Conservation (phyloP, 345 rosid genomes). For the Lepidium didymum region DNA sequence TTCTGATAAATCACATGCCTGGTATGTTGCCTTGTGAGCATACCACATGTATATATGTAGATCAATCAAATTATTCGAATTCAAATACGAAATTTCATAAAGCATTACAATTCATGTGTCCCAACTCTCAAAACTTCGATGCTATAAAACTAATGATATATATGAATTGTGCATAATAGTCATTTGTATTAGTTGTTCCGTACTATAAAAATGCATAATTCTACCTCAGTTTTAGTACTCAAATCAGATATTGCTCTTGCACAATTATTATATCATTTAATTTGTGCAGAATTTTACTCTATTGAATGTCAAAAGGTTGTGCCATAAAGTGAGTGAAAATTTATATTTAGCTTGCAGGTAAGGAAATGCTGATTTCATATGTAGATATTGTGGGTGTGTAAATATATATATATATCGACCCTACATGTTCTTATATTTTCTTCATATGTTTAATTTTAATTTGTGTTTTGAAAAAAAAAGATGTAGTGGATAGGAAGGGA, state of each 20-base stretch:
- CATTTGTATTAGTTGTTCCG: neutral
- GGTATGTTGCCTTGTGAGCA: conserved; percentile 8
- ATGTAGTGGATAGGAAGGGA: conserved; percentile 13
- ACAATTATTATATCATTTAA: neutral
- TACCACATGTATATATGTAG: conserved; percentile 3
- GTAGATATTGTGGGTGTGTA: neutral
- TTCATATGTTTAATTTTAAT: neutral
- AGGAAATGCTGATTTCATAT: neutral
- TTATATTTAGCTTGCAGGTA: conserved; percentile 2
- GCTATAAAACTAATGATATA: neutral
- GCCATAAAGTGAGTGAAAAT: neutral
- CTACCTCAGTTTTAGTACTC: neutral
- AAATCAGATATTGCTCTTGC: neutral
- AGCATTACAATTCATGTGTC: neutral
- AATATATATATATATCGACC: neutral
- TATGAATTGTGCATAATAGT: neutral
- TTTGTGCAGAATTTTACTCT: neutral
- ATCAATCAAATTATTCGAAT: neutral
- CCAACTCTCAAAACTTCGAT: neutral
- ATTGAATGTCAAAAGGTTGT: neutral
- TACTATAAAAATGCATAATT: neutral
- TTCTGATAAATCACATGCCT: conserved; percentile 20
- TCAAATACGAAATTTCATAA: neutral
- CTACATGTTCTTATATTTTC: conserved; percentile 13
- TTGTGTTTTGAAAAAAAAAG: neutral